Evolutionary conservation across 2,329 filamentous ascomycete species (phyloP).

Genomic region (Coniochaeta pulveracea): DNA sequence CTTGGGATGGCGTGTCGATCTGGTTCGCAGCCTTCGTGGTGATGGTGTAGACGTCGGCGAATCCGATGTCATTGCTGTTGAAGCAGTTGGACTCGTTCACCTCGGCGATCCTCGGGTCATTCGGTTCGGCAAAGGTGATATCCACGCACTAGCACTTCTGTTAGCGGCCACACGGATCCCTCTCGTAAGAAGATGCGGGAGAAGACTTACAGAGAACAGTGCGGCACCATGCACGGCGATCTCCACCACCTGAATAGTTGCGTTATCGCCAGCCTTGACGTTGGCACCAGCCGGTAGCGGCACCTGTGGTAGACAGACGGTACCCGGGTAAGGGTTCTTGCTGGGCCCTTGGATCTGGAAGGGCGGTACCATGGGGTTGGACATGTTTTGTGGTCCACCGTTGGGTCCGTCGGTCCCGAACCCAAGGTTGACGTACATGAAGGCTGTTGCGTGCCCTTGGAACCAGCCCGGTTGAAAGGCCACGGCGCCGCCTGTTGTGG

Average conservation of each 20-base stretch:
- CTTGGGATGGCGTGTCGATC: no score
- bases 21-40: no score
- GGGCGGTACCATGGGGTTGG: conserved; percentile 64
- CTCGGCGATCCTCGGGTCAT: conserved; percentile 52
- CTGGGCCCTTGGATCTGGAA: conserved; percentile 76
- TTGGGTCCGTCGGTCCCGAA: conserved; percentile 58
- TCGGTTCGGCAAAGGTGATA: conserved; percentile 76
- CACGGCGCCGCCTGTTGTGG: conserved; percentile 74
- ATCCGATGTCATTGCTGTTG: conserved; percentile 70
- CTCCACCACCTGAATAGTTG: conserved; percentile 84
- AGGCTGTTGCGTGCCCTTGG: conserved; percentile 69
- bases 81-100: conserved; percentile 80
- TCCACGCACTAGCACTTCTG: conserved; percentile 71
- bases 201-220: conserved; percentile 59
- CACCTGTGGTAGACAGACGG: conserved; percentile 82
- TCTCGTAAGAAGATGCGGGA: no score
- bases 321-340: conserved; percentile 77
- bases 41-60: conserved; percentile 66
- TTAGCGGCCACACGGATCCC: no score
- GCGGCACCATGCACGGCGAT: conserved; percentile 72
- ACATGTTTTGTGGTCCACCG: conserved; percentile 72
- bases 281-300: conserved; percentile 63
- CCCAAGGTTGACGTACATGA: conserved; percentile 86
- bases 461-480: conserved; percentile 95
- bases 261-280: conserved; percentile 72